Evolutionary conservation across 176 grass and related monocot species (phyloP).

Genomic region (Leersia perrieri): DNA sequence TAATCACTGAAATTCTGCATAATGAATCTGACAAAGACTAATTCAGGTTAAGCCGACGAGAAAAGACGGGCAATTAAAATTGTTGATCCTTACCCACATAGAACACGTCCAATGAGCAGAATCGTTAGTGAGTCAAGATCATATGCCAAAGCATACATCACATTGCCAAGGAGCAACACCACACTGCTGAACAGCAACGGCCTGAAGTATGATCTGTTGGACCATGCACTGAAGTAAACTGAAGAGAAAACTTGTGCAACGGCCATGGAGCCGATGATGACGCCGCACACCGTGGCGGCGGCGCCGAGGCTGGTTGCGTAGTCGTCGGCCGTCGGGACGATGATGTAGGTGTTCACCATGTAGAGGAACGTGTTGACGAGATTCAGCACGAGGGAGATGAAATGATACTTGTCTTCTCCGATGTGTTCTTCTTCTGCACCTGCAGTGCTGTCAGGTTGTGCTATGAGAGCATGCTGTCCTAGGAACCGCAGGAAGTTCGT

Average conservation of each 20-base stretch:
- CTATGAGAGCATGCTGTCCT: constrained; percentile 45
- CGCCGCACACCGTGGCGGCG: constrained; percentile 48
- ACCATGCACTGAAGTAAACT: constrained; percentile 60
- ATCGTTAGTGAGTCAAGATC: constrained; percentile 40
- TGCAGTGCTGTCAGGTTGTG: constrained; percentile 21
- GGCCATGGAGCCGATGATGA: constrained; percentile 54
- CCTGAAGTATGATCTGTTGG: constrained; percentile 56
- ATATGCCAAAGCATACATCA: constrained; percentile 50
- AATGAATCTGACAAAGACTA: too few species aligned
- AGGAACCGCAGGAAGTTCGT: constrained; percentile 59
- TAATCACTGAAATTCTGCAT: not conserved
- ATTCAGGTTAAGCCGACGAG: too few species aligned
- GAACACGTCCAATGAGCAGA: constrained; percentile 43
- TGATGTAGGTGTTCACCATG: constrained; percentile 62
- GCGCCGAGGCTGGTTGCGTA: constrained; percentile 51
- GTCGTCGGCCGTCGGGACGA: constrained; percentile 57
- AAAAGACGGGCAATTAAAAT: not conserved
- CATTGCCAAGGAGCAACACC: constrained; percentile 47
- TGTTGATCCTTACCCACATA: constrained; percentile 44
- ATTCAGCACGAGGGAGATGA: constrained; percentile 54
- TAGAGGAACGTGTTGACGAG: constrained; percentile 53
- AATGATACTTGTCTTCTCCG: constrained; percentile 42
- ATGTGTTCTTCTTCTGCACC: not conserved
- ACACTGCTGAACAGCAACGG: constrained; percentile 51
- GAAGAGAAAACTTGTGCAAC: constrained; percentile 54